A percentile compares a stretch with the other conserved stretches of the same genome.
Evolutionary conservation across 225 moss, liverwort and hornwort genomes (phyloP).

Genomic region (Bryum argenteum): DNA sequence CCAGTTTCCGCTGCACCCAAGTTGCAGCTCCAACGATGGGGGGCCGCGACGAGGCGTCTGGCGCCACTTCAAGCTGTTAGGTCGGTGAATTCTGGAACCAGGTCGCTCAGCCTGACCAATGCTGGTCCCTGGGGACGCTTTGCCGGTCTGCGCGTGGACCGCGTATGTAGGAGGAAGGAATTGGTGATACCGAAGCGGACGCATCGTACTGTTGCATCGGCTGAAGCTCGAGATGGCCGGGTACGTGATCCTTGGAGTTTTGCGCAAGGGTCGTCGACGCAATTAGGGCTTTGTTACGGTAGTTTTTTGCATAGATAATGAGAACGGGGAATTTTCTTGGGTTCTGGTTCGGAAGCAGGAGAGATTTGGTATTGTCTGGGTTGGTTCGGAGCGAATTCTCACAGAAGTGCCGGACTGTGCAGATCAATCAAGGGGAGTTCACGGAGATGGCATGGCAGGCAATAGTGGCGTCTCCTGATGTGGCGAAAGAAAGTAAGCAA

Average conservation of each 20-base stretch:
- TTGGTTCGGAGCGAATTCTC: not conserved
- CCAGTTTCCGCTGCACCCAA: constrained; percentile 42
- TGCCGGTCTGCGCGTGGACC: constrained; percentile 40
- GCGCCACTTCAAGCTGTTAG: constrained; percentile 35
- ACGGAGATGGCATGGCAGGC: constrained; percentile 99
- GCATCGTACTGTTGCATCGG: constrained; percentile 48
- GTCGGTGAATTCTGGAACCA: constrained; percentile 31
- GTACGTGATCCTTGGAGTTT: constrained; percentile 29
- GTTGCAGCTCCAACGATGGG: constrained; percentile 43
- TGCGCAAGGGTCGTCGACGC: not conserved
- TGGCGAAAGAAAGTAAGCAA: constrained; percentile 96
- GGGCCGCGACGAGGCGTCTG: constrained; percentile 31
- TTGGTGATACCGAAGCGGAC: constrained; percentile 35
- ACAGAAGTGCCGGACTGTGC: constrained; percentile 12
- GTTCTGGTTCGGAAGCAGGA: not conserved
- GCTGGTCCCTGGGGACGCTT: constrained; percentile 40
- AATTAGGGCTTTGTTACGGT: constrained; percentile 8
- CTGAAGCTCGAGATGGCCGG: constrained; percentile 61
- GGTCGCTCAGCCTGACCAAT: constrained; percentile 40
- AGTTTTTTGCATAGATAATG: not conserved
- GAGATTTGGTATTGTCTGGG: not conserved
- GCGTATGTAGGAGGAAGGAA: constrained; percentile 35
- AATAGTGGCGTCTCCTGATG: constrained; percentile 87
- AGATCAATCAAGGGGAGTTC: constrained; percentile 93
- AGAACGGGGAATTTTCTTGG: not conserved